Evolutionary conservation across 768 basidiomycete genomes (phyloP), one percentile per base, ranked within the genome.

Genomic region (Melanogaster broomeanus): DNA sequence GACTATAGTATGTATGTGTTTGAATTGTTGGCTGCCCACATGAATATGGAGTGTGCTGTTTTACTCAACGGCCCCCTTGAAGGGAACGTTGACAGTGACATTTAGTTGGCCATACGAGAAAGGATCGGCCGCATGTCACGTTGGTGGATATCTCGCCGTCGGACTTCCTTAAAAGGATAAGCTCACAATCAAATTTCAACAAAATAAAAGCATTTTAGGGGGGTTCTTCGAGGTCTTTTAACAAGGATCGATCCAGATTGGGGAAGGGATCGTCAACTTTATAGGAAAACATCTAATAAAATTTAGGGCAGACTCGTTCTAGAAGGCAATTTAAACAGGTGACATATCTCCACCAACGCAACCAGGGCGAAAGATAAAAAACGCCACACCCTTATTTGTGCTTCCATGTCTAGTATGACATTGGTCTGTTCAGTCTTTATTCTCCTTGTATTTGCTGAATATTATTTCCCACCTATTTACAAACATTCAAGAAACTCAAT

Each of bases 211-310:
- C 53, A 40, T 60, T 64, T 66, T 61, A 49, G 58, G 56, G 54
- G 50, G n/a, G n/a, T n/a, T n/a, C n/a, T n/a, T n/a, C n/a, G n/a
- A n/a, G n/a, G n/a, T n/a, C n/a, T 53, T 56, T 62, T 55, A 53
- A 59, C 60, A 65, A 49, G 41, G 52, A 54, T 40, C 52, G 41
- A 28, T 31, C 51, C 53, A 51, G 37, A 24, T 60, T 60, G 47
- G 58, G 66, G 55, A 41, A 57, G 53, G 42, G 67, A 68, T 68
- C 68, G 64, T 57, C 67, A 38, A 61, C 48, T 58, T 45, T 42
- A 25, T 30, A 38, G 25, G 16, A 39, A 47, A 42, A 28, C 46
- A 18, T 24, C 38, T 40, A 27, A 38, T n/a, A 35, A 45, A 37
- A 27, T 53, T 53, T 53, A 53, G 45, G 45, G 50, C 46, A 45